phyloP scores from a whole-genome alignment of 2,329 filamentous ascomycete species.

The Lomentospora prolificans region DNA sequence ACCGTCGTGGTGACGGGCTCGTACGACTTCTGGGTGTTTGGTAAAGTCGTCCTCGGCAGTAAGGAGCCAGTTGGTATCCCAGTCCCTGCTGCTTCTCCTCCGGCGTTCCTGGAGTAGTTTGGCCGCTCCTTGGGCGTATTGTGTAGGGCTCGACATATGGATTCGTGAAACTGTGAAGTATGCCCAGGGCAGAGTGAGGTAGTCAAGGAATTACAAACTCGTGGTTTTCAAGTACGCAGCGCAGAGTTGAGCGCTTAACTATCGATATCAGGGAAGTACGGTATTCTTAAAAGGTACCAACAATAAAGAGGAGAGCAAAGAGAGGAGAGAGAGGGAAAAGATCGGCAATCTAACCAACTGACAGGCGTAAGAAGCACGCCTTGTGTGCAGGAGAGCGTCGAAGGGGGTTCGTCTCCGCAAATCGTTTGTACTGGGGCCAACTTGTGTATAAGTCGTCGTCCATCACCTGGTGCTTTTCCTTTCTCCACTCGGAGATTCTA shows the following conservation, averaged over 20 bases:
- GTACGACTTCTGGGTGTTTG: not conserved
- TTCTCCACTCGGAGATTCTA: not conserved
- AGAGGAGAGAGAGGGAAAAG: no score
- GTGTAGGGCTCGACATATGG: not conserved
- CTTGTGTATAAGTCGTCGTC: not conserved
- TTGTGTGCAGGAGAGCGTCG: no score
- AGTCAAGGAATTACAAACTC: no score
- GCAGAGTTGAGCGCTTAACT: no score
- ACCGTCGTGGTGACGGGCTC: not conserved
- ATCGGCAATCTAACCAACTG: no score
- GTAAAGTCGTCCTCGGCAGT: not conserved
- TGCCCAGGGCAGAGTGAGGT: no score
- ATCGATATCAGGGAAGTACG: no score
- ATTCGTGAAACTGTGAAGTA: not conserved
- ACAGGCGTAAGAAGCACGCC: no score
- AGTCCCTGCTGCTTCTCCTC: not conserved
- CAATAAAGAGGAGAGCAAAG: no score
- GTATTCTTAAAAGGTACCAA: no score
- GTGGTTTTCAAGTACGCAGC: no score
- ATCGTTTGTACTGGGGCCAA: not conserved
- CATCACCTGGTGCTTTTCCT: not conserved
- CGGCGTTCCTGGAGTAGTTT: not conserved
- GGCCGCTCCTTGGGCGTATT: not conserved
- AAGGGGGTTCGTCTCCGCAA: no score
- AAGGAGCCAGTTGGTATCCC: not conserved